Percentiles rank a stretch among this genome's conserved stretches.
These are phyloP conservation scores for Limonium bicolor DNA, from an alignment of 148 eudicot genomes.

Conservation along the genomic window DNA sequence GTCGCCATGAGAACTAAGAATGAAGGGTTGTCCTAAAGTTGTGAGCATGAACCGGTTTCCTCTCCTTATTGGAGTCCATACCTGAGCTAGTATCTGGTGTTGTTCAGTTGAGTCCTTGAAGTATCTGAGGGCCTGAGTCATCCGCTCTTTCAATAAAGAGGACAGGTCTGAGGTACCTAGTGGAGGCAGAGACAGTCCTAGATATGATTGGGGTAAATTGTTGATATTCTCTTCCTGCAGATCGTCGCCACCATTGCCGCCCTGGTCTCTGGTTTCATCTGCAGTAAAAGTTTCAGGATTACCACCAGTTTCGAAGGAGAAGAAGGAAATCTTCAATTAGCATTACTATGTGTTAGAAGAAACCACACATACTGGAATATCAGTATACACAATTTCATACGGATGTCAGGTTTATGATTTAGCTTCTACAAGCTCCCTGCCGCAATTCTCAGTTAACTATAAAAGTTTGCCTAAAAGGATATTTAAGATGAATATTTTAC, in stretches of 20 bases:
- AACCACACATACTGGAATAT: no score
- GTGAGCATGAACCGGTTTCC: conserved; percentile 63
- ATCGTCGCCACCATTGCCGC: conserved; percentile 15
- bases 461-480: background rate
- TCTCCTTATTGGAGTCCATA: conserved; percentile 79
- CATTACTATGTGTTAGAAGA: no score
- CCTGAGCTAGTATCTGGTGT: conserved; percentile 73
- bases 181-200: conserved; percentile 28
- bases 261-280: conserved; percentile 11
- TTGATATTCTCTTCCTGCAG: conserved; percentile 21
- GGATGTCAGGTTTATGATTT: no score
- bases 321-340: background rate
- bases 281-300: conserved; percentile 25
- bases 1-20: conserved; percentile 48
- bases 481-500: background rate
- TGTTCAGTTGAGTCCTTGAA: conserved; percentile 67
- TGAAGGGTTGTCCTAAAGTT: conserved; percentile 91
- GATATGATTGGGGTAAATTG: conserved; percentile 22
- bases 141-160: conserved; percentile 53
- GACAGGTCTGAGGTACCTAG: conserved; percentile 30
- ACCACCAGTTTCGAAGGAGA: conserved; percentile 17
- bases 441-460: background rate
- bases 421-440: no score
- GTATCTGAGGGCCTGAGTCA: conserved; percentile 69
- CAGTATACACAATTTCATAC: no score